Base-by-base conservation (phyloP, 345 rosid species). In the Psidium friedrichsthalianum region DNA sequence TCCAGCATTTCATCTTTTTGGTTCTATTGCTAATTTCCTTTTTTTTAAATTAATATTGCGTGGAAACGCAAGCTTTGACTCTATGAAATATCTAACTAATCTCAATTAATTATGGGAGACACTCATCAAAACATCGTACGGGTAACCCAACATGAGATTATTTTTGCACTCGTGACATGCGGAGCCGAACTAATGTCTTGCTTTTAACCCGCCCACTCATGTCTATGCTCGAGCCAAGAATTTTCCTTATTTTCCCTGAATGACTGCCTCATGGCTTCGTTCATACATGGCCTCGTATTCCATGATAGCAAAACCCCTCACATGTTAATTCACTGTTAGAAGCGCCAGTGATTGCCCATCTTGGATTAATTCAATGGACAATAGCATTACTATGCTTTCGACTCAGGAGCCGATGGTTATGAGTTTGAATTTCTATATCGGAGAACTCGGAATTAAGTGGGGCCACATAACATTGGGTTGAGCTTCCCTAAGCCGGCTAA, bases 81-180 rank as follows among this genome's bases (percentile, higher is more conserved):
- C 44, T 4, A 42, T 42, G 44, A 42, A 42, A 42, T 42, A 42
- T 42, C 44, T 6, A 42, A 42, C 6, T 42, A 42, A 42, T 42
- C 44, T 42, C 5, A 2, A 42, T 42, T 42, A 42, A 42, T 42
- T 4, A 42, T 3, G 44, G 2, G 36, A 36, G 44, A 58, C 13
- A n/a, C 1, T 5, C 0, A n/a, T 58, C 32, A 58, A 58, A n/a
- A n/a, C 3, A 58, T 7, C 3, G 2, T 0, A 12, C 11, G 32
- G 32, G 6, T n/a, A 12, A 58, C 16, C 18, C 3, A 6, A n/a
- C 32, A 58, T 58, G 32, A 58, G 15, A 58, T 58, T 58, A 58
- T 13, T 9, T 6, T 9, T 22, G 24, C 25, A 55, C 57, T 21
- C 3, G 25, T 21, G 21, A 55, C 24, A 8, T 20, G 24, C 4